Conservation (phyloP, 148 eudicot species). For the Diospyros lotus region DNA sequence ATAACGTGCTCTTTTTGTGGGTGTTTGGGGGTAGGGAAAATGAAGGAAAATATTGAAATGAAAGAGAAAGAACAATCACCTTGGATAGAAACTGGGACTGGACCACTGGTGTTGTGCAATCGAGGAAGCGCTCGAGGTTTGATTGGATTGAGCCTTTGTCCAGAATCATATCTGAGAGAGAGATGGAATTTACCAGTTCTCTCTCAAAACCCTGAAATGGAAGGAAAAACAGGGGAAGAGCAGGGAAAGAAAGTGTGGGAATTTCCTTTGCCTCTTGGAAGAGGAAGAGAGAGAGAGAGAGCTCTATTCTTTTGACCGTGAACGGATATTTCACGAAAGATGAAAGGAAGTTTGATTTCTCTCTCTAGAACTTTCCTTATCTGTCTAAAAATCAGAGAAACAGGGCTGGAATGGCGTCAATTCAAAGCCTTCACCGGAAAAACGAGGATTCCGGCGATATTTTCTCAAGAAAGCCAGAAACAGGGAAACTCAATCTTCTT, state of each 20-base stretch:
- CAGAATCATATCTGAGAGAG: slow-evolving; percentile 31
- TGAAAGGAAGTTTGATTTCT: background rate
- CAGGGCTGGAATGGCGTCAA: background rate
- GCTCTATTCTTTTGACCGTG: slow-evolving; percentile 2
- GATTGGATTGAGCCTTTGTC: slow-evolving; percentile 59
- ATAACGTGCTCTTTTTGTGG: background rate
- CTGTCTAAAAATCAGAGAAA: too few species aligned
- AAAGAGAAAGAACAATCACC: slow-evolving; percentile 29
- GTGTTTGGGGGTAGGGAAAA: background rate
- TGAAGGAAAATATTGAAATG: background rate
- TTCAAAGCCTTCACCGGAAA: background rate
- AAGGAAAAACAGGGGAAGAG: slow-evolving; percentile 16
- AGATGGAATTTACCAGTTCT: slow-evolving; percentile 19
- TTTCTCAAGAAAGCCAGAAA: background rate
- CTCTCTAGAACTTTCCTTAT: background rate
- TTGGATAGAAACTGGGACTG: slow-evolving; percentile 72
- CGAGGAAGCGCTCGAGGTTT: slow-evolving; percentile 68
- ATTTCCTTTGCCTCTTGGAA: background rate
- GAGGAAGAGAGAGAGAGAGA: slow-evolving; percentile 31
- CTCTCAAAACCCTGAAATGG: slow-evolving; percentile 29
- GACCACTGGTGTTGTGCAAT: slow-evolving; percentile 72
- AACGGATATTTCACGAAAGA: background rate
- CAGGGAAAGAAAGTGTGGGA: slow-evolving; percentile 6
- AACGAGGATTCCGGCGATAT: background rate
- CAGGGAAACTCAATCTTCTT: background rate